Conservation (phyloP, 257 asterid species). For the Echites panduratus region DNA sequence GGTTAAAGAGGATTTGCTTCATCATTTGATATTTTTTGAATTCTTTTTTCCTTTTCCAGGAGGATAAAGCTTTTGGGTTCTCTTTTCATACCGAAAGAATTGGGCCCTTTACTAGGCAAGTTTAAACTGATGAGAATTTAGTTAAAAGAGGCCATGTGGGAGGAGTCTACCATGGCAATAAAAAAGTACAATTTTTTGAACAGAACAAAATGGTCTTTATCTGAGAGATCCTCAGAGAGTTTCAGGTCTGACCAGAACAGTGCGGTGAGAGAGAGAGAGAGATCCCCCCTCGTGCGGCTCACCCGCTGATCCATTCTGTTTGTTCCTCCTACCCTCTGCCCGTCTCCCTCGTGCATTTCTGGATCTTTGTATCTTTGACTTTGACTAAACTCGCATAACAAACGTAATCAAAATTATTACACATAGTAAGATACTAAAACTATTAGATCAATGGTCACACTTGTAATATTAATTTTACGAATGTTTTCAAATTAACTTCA, state of each 20-base stretch:
- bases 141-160: slow-evolving; percentile 51
- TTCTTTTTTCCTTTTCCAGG: too few species aligned
- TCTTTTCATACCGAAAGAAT: background rate
- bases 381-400: slow-evolving; percentile 16
- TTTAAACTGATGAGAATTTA: slow-evolving; percentile 1
- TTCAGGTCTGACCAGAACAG: slow-evolving; percentile 13
- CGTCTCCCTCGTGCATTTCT: slow-evolving; percentile 21
- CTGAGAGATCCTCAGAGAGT: slow-evolving; percentile 19
- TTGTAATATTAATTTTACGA: too few species aligned
- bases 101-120: background rate
- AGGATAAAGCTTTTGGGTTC: background rate
- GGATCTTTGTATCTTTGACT: slow-evolving; percentile 17
- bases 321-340: slow-evolving; percentile 23
- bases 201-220: slow-evolving; percentile 33
- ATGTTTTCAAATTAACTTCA: too few species aligned
- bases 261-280: slow-evolving; percentile 2
- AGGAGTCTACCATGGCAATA: slow-evolving; percentile 16
- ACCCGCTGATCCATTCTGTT: slow-evolving; percentile 46
- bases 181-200: slow-evolving; percentile 19
- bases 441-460: too few species aligned
- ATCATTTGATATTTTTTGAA: too few species aligned
- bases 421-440: too few species aligned
- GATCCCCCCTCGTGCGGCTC: slow-evolving; percentile 80
- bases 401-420: background rate
- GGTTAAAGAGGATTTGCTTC: background rate